phyloP scores from a whole-genome alignment of 345 rosid species.

The Jatropha curcas region DNA sequence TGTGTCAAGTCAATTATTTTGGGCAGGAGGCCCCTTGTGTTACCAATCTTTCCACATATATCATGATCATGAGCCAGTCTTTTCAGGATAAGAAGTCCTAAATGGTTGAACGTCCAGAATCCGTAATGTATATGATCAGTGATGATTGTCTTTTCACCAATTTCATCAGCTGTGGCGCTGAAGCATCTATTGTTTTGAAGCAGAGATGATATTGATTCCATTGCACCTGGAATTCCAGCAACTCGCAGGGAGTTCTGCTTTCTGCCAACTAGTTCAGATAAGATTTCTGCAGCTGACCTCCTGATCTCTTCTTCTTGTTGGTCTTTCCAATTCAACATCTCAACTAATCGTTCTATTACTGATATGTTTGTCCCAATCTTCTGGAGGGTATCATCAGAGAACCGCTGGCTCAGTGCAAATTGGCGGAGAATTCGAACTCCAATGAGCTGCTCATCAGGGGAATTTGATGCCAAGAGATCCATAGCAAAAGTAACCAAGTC shows the following conservation, averaged over 20 bases:
- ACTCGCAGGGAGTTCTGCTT: constrained; percentile 82
- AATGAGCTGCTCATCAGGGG: constrained; percentile 83
- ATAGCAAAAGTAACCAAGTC: constrained; percentile 73
- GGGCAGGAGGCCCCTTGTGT: constrained; percentile 79
- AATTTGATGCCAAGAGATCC: constrained; percentile 68
- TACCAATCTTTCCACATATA: constrained; percentile 89
- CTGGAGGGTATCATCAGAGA: constrained; percentile 74
- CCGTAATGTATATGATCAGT: constrained; percentile 48
- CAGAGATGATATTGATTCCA: constrained; percentile 91
- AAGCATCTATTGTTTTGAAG: constrained; percentile 55
- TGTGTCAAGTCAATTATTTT: constrained; percentile 82
- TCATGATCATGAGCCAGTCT: constrained; percentile 82
- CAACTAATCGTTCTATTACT: constrained; percentile 72
- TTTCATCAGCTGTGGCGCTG: constrained; percentile 60
- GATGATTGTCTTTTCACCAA: constrained; percentile 55
- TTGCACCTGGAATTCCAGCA: constrained; percentile 79
- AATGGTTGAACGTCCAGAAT: constrained; percentile 70
- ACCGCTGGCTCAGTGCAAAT: constrained; percentile 41
- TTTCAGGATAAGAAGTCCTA: constrained; percentile 80
- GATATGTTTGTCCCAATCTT: constrained; percentile 70
- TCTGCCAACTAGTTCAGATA: constrained; percentile 68
- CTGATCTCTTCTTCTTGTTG: constrained; percentile 83
- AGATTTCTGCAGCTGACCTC: constrained; percentile 66
- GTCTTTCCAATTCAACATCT: constrained; percentile 94
- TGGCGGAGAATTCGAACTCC: constrained; percentile 70